phyloP scores from a whole-genome alignment of 2,329 filamentous ascomycete genomes.

The Trichoderma sp. region DNA sequence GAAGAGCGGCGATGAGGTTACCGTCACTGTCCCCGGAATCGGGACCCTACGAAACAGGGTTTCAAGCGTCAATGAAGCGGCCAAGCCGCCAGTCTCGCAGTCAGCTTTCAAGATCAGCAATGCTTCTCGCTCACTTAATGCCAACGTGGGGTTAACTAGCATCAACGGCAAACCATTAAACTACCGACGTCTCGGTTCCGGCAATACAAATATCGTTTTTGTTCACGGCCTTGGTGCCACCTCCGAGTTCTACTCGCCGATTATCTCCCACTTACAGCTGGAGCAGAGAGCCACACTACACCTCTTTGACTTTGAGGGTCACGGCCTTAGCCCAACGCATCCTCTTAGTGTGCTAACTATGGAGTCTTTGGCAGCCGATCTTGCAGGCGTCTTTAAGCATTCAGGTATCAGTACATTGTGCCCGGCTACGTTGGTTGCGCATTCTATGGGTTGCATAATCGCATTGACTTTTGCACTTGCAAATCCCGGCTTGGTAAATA shows the following conservation, averaged over 20 bases:
- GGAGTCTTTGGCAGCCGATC: neutral
- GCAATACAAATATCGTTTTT: neutral
- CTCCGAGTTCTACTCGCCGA: neutral
- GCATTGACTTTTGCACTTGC: neutral
- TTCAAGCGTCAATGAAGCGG: neutral
- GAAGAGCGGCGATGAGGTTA: neutral
- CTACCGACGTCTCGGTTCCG: neutral
- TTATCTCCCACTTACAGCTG: neutral
- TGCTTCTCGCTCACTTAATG: neutral
- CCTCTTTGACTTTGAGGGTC: constrained; percentile 15
- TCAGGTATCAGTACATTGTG: neutral
- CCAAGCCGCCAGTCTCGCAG: neutral
- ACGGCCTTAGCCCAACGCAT: constrained; percentile 5
- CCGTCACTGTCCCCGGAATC: neutral
- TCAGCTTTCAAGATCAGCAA: neutral
- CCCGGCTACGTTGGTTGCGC: neutral
- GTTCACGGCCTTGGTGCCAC: neutral
- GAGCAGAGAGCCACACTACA: neutral
- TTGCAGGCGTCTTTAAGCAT: neutral
- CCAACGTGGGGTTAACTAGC: neutral
- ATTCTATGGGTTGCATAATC: neutral
- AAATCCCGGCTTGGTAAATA: neutral
- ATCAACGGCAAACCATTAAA: constrained; percentile 8
- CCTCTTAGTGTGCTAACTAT: constrained; percentile 1
- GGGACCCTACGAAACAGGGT: neutral